Base-by-base conservation (phyloP, 352 stramenopile species). In the Pythium sukuiense region DNA sequence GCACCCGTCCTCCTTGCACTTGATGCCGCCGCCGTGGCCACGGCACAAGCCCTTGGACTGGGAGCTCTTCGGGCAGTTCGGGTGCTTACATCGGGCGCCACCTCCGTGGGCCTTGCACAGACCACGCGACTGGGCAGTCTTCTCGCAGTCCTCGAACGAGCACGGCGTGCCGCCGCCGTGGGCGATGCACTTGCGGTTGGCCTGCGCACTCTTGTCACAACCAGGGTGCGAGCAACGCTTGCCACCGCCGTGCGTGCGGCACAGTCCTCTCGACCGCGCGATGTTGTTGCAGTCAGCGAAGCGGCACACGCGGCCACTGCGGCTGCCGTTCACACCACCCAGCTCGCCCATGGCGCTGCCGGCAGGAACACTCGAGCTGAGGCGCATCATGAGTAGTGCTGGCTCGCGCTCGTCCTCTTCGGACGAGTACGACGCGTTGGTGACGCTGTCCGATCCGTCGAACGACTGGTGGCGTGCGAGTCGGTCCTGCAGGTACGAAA, bases 281-380 rank as follows among this genome's bases (percentile, higher is more conserved):
- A 94, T 92, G 61, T 94, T 95, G 65, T 87, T 92, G 80, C 87
- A 95, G 66, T 92, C 87, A 1, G 82, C 80, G 56, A 90, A 90
- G 45, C 85, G 78, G 48, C 86, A 95, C 7, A 95, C 83, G 43
- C 87, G 87, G 43, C 85, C 85, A 18, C 77, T 90, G 61, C 83
- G 85, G 33, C 61, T 52, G 39, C 46, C 64, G 27, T 46, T 63
- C 35, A 58, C 71, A 49, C 59, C 20, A 9, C 45, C 5, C 2
- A 59, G 48, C 11, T 59, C 56, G 56, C 68, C 73, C 18, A 78
- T 57, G 70, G 39, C 50, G 13, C 39, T 24, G n/a, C 59, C 67
- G 0, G 77, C 59, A 11, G 70, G 80, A 14, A 92, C 77, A 55
- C 83, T 92, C 32, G 83, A 90, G 70, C 85, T 90, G 35, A 93